Evolutionary conservation across 371 early-diverging fungal genomes (phyloP), one percentile per base, ranked within the genome.

Genomic region (Actinomortierella ambigua): DNA sequence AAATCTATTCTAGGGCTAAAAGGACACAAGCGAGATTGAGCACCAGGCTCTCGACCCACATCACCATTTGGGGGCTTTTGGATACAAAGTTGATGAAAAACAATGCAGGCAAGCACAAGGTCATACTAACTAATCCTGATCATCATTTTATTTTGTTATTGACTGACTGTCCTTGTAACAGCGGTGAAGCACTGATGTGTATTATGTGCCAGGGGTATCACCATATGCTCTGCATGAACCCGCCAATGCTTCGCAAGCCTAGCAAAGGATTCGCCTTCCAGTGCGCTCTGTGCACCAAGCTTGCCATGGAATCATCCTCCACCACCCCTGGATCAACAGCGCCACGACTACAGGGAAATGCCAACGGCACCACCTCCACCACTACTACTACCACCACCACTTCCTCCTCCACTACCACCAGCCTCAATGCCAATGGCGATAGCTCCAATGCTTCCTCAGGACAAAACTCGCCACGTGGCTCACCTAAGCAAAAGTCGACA

Each of bases 191-290:
- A 11, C 80, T 92, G 27, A 87, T 83, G 62, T 92, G 92, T 60
- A 83, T 88, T 17, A 79, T 81, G 20, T 92, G 93, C 66, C 86
- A 88, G 39, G 83, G 87, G 43, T 81, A 85, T 58, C 90, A 84
- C 55, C 93, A 93, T 62, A 87, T 93, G 88, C 58, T 82, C 29
- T 93, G 93, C 53, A 66, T 91, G 47, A 88, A 88, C 57, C 93
- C 93, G 15, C 93, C 93, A 26, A 66, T 92, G 20, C 51, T 77
- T 1, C 83, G 83, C 43, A 90, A 90, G 65, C 92, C 92, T 0
- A 82, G 88, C 27, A 93, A 93, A 61, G 92, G 92, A 0, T 93
- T 90, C 60, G 92, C 86, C 22, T 93, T 92, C 87, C 90, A 90
- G 69, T 93, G 93, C 47, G 90, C 89, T 2, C 78, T 83, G 4